phyloP scores from a whole-genome alignment of 2,329 filamentous ascomycete species.

The Phoma sp. region DNA sequence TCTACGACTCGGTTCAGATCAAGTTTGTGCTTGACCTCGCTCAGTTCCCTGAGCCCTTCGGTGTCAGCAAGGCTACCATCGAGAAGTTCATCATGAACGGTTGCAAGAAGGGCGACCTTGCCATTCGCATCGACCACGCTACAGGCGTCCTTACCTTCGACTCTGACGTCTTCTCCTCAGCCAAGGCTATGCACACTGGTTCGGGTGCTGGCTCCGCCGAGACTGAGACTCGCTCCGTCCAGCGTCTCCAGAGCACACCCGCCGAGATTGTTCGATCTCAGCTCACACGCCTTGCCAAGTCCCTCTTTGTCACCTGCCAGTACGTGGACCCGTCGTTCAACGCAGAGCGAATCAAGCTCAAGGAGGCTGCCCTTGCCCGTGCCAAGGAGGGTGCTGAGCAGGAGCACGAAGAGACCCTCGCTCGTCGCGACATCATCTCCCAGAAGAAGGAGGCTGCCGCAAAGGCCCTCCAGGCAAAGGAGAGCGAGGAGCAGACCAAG shows the following conservation, averaged over 20 bases:
- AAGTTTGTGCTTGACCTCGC: slow-evolving; percentile 92
- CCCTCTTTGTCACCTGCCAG: slow-evolving; percentile 90
- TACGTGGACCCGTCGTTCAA: slow-evolving; percentile 93
- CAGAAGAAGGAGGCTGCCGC: slow-evolving; percentile 97
- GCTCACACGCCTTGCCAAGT: slow-evolving; percentile 87
- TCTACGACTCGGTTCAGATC: slow-evolving; percentile 97
- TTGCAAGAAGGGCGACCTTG: slow-evolving; percentile 98
- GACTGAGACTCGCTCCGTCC: slow-evolving; percentile 80
- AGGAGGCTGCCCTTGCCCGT: slow-evolving; percentile 78
- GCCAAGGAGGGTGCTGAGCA: slow-evolving; percentile 88
- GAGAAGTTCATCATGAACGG: slow-evolving; percentile 99
- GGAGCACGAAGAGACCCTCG: slow-evolving; percentile 85
- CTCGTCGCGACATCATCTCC: slow-evolving; percentile 88
- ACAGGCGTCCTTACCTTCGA: slow-evolving; percentile 96
- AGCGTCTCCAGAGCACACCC: slow-evolving; percentile 95
- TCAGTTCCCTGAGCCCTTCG: slow-evolving; percentile 94
- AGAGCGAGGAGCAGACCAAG: slow-evolving; percentile 89
- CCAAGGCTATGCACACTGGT: slow-evolving; percentile 87
- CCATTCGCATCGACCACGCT: slow-evolving; percentile 94
- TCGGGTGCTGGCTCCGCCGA: slow-evolving; percentile 87
- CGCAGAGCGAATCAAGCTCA: slow-evolving; percentile 78
- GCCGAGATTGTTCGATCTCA: slow-evolving; percentile 97
- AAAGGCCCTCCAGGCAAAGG: slow-evolving; percentile 83
- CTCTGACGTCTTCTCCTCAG: slow-evolving; percentile 96
- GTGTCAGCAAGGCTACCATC: slow-evolving; percentile 86